Conservation (phyloP, 2,329 filamentous ascomycete species). For the Penicillium decumbens region DNA sequence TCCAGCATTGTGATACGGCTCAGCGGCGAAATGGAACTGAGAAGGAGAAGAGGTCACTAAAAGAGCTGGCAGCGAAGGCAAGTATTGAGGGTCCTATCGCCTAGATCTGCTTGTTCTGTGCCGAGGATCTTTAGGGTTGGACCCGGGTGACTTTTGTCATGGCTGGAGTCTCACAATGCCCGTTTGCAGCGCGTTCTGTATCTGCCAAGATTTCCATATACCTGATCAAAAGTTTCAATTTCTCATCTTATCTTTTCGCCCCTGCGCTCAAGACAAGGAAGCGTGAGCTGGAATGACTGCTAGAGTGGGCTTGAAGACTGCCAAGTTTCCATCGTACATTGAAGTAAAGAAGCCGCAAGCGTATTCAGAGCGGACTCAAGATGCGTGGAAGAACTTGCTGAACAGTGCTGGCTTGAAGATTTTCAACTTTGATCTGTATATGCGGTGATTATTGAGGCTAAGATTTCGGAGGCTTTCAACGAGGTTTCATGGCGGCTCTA, state of each 20-base stretch:
- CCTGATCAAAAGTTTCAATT: background rate
- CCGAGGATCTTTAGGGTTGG: background rate
- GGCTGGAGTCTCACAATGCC: background rate
- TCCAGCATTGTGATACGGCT: constrained; percentile 51
- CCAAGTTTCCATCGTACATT: too few species aligned
- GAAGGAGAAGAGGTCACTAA: constrained; percentile 44
- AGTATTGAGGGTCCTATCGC: background rate
- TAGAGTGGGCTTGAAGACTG: background rate
- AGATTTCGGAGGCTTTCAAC: background rate
- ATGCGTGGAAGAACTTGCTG: background rate
- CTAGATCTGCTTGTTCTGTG: background rate
- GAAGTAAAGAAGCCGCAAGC: background rate
- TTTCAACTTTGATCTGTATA: background rate
- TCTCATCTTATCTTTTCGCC: too few species aligned
- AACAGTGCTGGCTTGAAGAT: background rate
- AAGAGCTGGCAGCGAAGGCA: constrained; percentile 13
- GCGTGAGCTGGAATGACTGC: background rate
- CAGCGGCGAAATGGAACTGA: constrained; percentile 46
- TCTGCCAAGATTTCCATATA: background rate
- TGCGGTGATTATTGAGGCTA: background rate
- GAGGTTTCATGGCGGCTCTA: background rate
- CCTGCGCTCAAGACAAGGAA: background rate
- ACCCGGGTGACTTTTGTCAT: background rate
- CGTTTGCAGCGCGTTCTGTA: background rate
- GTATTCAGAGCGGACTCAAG: background rate